Base-by-base conservation (phyloP, 208 protist genomes). In the Leishmania amazonensis region DNA sequence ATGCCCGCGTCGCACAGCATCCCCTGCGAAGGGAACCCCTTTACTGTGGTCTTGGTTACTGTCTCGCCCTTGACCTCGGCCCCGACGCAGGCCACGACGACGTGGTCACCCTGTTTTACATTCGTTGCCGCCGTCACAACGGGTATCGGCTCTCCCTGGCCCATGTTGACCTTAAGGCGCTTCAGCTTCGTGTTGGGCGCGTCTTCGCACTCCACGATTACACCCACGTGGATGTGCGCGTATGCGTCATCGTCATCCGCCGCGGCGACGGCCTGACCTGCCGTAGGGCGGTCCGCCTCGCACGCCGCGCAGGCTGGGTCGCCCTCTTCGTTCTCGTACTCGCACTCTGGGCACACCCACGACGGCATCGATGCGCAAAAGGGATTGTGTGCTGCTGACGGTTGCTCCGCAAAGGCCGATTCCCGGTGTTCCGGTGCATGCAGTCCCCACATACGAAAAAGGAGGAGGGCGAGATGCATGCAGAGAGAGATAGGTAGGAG, bases 1-100 rank as follows among this genome's bases (percentile, higher is more conserved):
- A 97, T 96, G 24, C 83, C 85, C 13, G 87, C 77, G 85, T 97
- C 91, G 75, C 94, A 97, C 81, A 97, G 64, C 90, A 97, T 96
- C 3, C 94, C 94, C 31, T 81, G 81, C 13, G 91, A 95, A 24
- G 89, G 87, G 58, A 90, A 82, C n/a, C 94, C 94, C 49, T 93
- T 93, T 51, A 97, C 89, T 21, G 79, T 86, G 24, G 92, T 87
- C 84, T 91, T 91, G 75, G 85, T 80, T 60, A 97, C 89, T n/a
- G 58, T 78, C 76, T 91, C 86, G 49, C 83, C 89, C 70, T 93
- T 89, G 19, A 96, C 86, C 54, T 81, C 74, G 7, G 92, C 90
- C 47, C 94, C 94, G 9, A 94, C 91, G 31, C 83, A 89, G 28
- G 94, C 94, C 28, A 97, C 85, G 2, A 95, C 92, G 1, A 94